Evolutionary conservation across 192 early-diverging fungal species (phyloP), one percentile per base, ranked within the genome.

Genomic region (Umbelopsis sp.): DNA sequence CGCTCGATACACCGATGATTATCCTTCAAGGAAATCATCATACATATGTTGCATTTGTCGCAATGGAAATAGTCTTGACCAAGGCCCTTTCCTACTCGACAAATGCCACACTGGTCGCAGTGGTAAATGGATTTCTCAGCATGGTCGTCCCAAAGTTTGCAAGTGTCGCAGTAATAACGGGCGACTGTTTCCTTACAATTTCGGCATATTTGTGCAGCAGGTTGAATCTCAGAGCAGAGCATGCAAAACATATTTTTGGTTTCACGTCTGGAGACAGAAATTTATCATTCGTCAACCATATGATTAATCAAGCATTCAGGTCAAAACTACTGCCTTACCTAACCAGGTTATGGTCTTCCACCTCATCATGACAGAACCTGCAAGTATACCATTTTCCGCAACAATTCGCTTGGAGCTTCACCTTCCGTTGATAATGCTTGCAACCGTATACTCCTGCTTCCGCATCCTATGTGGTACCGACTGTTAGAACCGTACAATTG

Each of bases 21-120:
- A 32, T 88, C 84, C 70, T 92, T 88, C 17, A 92, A 83, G 26
- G 74, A 51, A 17, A 94, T 89, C 12, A 85, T 86, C 86, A 99
- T 93, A 73, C 97, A 99, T 0, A 94, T 90, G 56, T 97, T 93
- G 70, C 97, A 99, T 36, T 88, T 91, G 47, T 86, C 81, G 82
- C 97, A 99, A 70, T 99, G 97, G 77, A 93, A 96, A 72, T 91
- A 99, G 70, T 97, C 92, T 1, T 80, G 74, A 1, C 91, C 89
- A 1, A 92, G 78, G 0, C 93, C 93, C 65, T 88, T 83, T 32
- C 96, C 97, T 41, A 93, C 86, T 20, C 95, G 88, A 74, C 97
- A 99, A 51, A 99, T 95, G 1, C 94, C 94, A 71, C 97, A 99
- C 44, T 89, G 86, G 73, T 92, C 84, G 75, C 97, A 99, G 74